Percentiles rank a stretch among this genome's conserved stretches.
Evolutionary conservation across 2,329 filamentous ascomycete species (phyloP).

Genomic region (Diaporthe sp.): DNA sequence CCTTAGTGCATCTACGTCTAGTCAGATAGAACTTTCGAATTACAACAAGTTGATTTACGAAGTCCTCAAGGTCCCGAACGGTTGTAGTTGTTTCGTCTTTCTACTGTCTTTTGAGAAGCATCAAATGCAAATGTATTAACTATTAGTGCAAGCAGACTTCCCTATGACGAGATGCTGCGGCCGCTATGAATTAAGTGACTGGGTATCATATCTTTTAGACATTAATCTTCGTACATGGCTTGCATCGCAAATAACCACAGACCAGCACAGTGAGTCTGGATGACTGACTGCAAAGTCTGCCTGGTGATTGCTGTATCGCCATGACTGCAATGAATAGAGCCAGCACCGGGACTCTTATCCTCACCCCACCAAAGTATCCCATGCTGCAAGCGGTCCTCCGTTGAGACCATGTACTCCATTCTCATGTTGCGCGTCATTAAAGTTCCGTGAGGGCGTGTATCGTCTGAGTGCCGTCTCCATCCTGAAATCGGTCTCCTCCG

Average conservation of each 20-base stretch:
- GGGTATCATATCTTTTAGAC: not conserved
- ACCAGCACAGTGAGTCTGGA: not conserved
- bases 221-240: not conserved
- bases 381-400: no score
- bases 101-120: not conserved
- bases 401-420: not conserved
- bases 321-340: not conserved
- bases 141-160: not conserved
- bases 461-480: not conserved
- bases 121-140: not conserved
- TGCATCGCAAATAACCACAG: no score
- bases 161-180: not conserved
- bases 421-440: not conserved
- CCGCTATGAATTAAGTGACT: not conserved
- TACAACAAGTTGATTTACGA: not conserved
- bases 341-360: not conserved
- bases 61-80: no score
- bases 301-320: not conserved
- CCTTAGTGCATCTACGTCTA: not conserved
- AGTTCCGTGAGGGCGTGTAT: not conserved
- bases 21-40: not conserved
- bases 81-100: no score
- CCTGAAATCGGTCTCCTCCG: not conserved
- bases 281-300: no score
- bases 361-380: not conserved